Percentiles rank a stretch among this genome's conserved stretches.
phyloP scores from a whole-genome alignment of 202 grass and related monocot species.

The Alloteropsis angusta region DNA sequence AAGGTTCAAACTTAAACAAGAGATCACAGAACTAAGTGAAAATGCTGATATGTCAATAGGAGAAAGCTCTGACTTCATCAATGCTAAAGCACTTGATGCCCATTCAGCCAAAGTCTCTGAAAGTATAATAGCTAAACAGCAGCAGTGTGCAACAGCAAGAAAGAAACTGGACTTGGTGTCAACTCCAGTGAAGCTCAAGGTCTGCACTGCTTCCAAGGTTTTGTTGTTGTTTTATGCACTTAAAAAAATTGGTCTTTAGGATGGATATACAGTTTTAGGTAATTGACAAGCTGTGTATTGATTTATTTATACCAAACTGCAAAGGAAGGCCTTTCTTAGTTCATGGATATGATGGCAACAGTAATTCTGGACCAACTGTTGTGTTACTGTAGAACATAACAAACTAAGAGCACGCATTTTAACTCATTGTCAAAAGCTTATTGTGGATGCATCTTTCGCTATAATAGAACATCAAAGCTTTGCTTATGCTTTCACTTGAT shows the following conservation, averaged over 20 bases:
- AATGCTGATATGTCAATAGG: conserved; percentile 2
- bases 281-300: background rate
- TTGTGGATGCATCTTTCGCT: background rate
- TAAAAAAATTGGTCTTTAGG: background rate
- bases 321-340: background rate
- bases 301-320: background rate
- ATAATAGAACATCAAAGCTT: background rate
- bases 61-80: conserved; percentile 18
- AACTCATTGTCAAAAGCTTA: background rate
- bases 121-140: conserved; percentile 9
- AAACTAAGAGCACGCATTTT: background rate
- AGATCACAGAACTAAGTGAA: conserved; percentile 18
- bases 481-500: conserved; percentile 5
- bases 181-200: conserved; percentile 33
- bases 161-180: conserved; percentile 28
- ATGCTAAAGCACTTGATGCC: conserved; percentile 5
- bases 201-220: background rate
- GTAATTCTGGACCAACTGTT: background rate
- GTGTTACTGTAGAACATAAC: background rate
- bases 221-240: background rate
- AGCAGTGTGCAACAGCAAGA: conserved; percentile 16
- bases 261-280: background rate
- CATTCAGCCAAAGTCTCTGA: conserved; percentile 1
- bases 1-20: conserved; percentile 23
- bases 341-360: background rate